Base-by-base conservation (phyloP, 352 stramenopile species). In the Aphanomyces invadans region DNA sequence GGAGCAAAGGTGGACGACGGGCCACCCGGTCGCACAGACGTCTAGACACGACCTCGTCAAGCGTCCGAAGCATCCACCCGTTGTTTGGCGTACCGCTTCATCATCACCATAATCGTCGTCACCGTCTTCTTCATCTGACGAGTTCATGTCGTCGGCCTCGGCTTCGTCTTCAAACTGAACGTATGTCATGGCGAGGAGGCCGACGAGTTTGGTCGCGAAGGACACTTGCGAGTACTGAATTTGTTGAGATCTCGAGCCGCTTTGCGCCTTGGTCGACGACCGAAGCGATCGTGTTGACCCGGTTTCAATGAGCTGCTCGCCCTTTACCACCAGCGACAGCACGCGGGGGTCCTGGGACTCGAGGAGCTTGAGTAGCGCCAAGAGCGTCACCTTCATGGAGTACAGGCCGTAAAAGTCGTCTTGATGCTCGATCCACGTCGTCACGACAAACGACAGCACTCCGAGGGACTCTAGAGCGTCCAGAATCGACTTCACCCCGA, bases 341-440 rank as follows among this genome's bases (percentile, higher is more conserved):
- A 92, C 78, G 45, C 81, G 79, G 29, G 79, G 70, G 49, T 92
- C 81, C 66, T 90, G 87, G 80, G 81, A 89, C 49, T 87, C 78
- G 3, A 81, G 72, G 4, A 89, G 74, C 74, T 88, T 85, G 4
- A 92, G 65, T 15, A 92, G 57, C 44, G 81, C 84, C 57, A 81
- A 89, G 38, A 89, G 77, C 3, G 83, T 93, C 38, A 93, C 82
- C 67, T 91, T 93, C 67, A 93, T 85, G 54, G 78, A 87, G 71
- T 90, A 90, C 4, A 88, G 73, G 11, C 85, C 82, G 51, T 93
- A 93, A 53, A 93, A 93, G 25, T 91, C 82, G 17, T 77, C 69
- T 60, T 93, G 85, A 68, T 89, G 90, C 55, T 91, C 81, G 32
- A 93, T 84, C 85, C 85, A 93, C 17, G 81, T 88, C 31, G 72